A percentile compares a stretch with the other conserved stretches of the same genome.
Evolutionary conservation across 2,329 filamentous ascomycete genomes (phyloP).

Genomic region (Colletotrichum caudatum): DNA sequence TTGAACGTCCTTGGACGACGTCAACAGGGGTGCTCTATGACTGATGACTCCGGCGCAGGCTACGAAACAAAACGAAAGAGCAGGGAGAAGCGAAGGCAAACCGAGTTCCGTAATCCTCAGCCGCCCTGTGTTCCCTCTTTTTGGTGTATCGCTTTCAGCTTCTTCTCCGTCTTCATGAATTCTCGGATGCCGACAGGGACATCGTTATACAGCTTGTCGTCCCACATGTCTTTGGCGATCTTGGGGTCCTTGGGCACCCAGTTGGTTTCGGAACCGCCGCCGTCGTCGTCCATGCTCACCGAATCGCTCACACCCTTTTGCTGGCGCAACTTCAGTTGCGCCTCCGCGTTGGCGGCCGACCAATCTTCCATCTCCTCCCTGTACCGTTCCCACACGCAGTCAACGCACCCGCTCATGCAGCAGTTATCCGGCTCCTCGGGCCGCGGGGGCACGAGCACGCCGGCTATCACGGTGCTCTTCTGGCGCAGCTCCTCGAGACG

Average conservation of each 20-base stretch:
- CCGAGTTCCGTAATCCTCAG: constrained; percentile 46
- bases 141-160: constrained; percentile 79
- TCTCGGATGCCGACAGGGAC: constrained; percentile 94
- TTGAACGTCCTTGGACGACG: constrained; percentile 24
- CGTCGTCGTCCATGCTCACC: constrained; percentile 82
- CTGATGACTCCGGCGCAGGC: constrained; percentile 18
- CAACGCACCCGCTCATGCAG: constrained; percentile 98
- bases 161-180: constrained; percentile 98
- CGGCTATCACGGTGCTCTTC: constrained; percentile 76
- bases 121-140: constrained; percentile 64
- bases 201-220: constrained; percentile 78
- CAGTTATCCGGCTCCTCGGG: constrained; percentile 96
- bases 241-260: constrained; percentile 64
- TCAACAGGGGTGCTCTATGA: constrained; percentile 14
- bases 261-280: constrained; percentile 78
- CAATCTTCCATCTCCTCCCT: constrained; percentile 94
- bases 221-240: constrained; percentile 66
- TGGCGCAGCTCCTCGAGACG: constrained; percentile 68
- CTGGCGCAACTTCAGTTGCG: constrained; percentile 64
- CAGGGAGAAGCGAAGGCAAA: not conserved
- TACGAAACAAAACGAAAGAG: constrained; percentile 15
- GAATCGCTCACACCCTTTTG: constrained; percentile 48
- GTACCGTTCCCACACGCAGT: constrained; percentile 95
- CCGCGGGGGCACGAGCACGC: constrained; percentile 83
- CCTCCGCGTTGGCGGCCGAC: constrained; percentile 74